Evolutionary conservation across 495 filamentous ascomycete species (phyloP).

Genomic region (Cercophora sp.): DNA sequence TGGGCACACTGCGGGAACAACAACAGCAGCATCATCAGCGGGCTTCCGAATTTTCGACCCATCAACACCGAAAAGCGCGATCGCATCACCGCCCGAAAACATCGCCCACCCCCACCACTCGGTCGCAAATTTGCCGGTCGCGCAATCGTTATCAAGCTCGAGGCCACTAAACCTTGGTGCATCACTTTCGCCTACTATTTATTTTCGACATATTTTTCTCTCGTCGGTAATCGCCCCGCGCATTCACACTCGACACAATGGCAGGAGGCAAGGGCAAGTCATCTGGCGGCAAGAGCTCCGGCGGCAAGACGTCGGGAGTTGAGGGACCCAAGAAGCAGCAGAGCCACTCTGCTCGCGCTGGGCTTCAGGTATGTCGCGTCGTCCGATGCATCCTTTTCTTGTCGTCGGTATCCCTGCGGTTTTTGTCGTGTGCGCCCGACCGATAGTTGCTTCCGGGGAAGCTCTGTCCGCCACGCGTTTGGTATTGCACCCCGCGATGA

Average conservation of each 20-base stretch:
- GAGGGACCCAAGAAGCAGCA: constrained; percentile 84
- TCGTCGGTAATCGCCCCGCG: constrained; percentile 23
- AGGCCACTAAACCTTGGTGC: too few species aligned
- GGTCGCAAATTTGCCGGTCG: constrained; percentile 12
- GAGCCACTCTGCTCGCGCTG: constrained; percentile 96
- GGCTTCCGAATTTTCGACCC: constrained; percentile 34
- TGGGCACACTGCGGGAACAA: constrained; percentile 23
- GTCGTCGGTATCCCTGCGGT: neutral
- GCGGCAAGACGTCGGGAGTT: constrained; percentile 75
- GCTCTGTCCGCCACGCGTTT: constrained; percentile 18
- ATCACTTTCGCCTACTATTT: neutral
- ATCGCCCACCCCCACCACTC: constrained; percentile 19
- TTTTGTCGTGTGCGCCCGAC: constrained; percentile 5
- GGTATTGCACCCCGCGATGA: too few species aligned
- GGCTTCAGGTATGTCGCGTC: constrained; percentile 81
- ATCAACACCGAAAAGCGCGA: constrained; percentile 32
- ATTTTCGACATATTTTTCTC: constrained; percentile 9
- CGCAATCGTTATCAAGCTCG: constrained; percentile 16
- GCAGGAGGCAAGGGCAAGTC: constrained; percentile 93
- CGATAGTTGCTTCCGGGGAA: neutral
- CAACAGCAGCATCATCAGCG: constrained; percentile 26
- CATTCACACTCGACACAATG: constrained; percentile 34
- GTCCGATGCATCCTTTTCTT: constrained; percentile 18
- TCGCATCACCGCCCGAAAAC: constrained; percentile 4
- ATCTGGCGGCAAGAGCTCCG: constrained; percentile 80